These are phyloP conservation scores for Craspedostauros australis DNA, from an alignment of 108 stramenopile genomes.

Conservation along the genomic window DNA sequence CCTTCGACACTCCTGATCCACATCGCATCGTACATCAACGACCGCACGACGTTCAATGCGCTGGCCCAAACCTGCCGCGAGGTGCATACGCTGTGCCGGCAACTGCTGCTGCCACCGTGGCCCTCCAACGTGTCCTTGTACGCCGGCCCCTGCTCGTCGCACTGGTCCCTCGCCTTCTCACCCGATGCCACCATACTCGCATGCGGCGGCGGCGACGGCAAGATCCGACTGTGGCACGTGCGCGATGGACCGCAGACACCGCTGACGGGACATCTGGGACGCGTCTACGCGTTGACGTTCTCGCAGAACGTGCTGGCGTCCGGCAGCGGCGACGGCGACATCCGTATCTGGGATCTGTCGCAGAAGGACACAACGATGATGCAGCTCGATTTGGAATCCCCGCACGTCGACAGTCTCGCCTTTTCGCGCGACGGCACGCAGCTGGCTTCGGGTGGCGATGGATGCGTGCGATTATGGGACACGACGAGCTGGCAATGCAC, in stretches of 20 bases:
- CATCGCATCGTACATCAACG: constrained; percentile 6
- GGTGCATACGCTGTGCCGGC: background rate
- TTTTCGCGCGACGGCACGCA: background rate
- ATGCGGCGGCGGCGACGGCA: constrained; percentile 14
- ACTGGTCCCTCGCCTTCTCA: constrained; percentile 10
- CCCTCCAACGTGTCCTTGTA: background rate
- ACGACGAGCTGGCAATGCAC: background rate
- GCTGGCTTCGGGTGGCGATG: constrained; percentile 6
- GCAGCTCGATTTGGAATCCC: background rate
- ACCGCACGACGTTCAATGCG: constrained; percentile 3
- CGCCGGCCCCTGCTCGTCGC: too few species aligned
- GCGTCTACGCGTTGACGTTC: constrained; percentile 6
- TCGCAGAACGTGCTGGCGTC: constrained; percentile 5
- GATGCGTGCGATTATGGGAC: background rate
- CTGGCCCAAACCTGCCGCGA: constrained; percentile 4
- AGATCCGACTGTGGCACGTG: constrained; percentile 11
- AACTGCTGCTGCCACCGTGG: constrained; percentile 4
- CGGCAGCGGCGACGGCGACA: constrained; percentile 10
- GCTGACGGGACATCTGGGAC: constrained; percentile 8
- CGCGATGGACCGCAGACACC: constrained; percentile 5
- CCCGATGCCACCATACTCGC: background rate
- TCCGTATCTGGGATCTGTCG: constrained; percentile 8
- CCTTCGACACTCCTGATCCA: too few species aligned
- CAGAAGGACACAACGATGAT: background rate
- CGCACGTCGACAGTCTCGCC: background rate